phyloP scores from a whole-genome alignment of 768 basidiomycete species.

The Tylopilus rubrobrunneus region DNA sequence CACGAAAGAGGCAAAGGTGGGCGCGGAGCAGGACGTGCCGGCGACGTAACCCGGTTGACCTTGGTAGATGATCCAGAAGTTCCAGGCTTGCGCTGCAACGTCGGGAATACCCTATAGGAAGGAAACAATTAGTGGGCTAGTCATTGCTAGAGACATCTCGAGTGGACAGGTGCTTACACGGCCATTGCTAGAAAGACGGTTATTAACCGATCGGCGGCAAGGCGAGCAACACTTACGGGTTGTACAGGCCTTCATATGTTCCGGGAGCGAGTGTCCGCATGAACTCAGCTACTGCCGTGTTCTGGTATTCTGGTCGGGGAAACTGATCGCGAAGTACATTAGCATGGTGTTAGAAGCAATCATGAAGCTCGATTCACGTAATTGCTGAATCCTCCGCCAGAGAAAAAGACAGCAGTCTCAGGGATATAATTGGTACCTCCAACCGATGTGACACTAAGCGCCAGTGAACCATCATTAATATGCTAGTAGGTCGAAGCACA shows the following conservation, averaged over 20 bases:
- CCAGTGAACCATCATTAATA: not conserved
- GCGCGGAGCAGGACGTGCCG: slow-evolving; percentile 66
- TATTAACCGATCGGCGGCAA: not conserved
- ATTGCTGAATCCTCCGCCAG: slow-evolving; percentile 70
- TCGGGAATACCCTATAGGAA: slow-evolving; percentile 54
- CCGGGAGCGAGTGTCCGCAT: slow-evolving; percentile 42
- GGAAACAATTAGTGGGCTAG: not conserved
- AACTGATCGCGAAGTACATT: slow-evolving; percentile 36
- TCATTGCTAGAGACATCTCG: no score
- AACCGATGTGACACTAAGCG: slow-evolving; percentile 61
- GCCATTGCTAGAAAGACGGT: slow-evolving; percentile 37
- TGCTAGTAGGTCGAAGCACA: not conserved
- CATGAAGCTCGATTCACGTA: slow-evolving; percentile 37
- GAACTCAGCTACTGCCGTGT: slow-evolving; percentile 40
- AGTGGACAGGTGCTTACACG: slow-evolving; percentile 38
- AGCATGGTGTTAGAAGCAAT: slow-evolving; percentile 1
- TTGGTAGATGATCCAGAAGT: slow-evolving; percentile 45
- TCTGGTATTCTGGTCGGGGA: slow-evolving; percentile 51
- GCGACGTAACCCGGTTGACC: slow-evolving; percentile 37
- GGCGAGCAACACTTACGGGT: slow-evolving; percentile 38
- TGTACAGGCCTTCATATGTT: slow-evolving; percentile 57
- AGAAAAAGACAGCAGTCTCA: slow-evolving; percentile 58
- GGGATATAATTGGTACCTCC: slow-evolving; percentile 62
- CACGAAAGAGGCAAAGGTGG: slow-evolving; percentile 58
- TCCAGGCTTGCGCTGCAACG: slow-evolving; percentile 54